These are phyloP conservation scores for Linum lewisii DNA, from an alignment of 345 rosid genomes.

Conservation along the genomic window DNA sequence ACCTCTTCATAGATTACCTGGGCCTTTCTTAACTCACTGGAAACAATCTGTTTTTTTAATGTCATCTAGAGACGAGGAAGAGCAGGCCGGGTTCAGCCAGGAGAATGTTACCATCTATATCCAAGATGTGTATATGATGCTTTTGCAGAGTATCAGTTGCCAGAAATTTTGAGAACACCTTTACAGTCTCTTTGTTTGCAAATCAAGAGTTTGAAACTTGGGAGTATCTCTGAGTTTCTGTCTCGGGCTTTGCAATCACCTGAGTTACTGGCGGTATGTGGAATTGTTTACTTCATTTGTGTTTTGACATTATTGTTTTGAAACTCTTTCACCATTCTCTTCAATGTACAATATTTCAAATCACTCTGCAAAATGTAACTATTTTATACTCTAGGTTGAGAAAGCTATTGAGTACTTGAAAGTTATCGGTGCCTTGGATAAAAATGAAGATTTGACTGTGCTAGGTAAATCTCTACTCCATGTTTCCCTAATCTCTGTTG, in stretches of 20 bases:
- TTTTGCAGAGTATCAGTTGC: conserved; percentile 81
- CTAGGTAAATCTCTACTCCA: conserved; percentile 35
- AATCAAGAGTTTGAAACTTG: conserved; percentile 77
- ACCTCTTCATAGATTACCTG: no score
- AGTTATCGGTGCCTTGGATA: conserved; percentile 80
- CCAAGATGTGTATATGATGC: conserved; percentile 80
- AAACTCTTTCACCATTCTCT: no score
- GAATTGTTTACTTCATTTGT: conserved; percentile 10
- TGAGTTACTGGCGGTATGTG: conserved; percentile 60
- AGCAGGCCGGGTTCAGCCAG: conserved; percentile 91
- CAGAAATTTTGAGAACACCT: conserved; percentile 92
- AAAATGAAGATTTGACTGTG: conserved; percentile 62
- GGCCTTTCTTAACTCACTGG: no score
- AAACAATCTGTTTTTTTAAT: conserved; percentile 3
- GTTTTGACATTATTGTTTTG: conserved; percentile 4
- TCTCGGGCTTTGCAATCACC: conserved; percentile 90
- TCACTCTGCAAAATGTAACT: no score
- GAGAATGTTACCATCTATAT: conserved; percentile 84
- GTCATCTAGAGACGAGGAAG: conserved; percentile 77
- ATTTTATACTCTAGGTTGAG: conserved; percentile 50
- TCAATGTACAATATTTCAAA: no score
- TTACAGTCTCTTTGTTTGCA: conserved; percentile 88
- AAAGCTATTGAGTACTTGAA: conserved; percentile 84
- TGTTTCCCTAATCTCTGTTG: no score
- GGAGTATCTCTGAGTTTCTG: conserved; percentile 74